Conservation (phyloP, 73 alveolate species). For the Tetrahymena borealis region DNA sequence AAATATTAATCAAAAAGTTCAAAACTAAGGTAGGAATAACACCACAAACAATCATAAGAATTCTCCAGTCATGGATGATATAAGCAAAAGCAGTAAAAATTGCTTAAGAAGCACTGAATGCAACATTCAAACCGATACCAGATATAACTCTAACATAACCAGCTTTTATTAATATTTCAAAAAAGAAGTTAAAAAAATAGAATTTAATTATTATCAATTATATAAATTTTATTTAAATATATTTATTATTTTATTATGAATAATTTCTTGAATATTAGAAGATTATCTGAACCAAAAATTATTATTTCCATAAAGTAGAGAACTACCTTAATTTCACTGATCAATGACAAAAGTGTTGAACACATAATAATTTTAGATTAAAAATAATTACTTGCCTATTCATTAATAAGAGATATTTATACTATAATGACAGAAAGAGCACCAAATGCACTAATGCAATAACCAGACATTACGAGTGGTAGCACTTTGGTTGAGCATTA, state of each 20-base stretch:
- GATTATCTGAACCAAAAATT: too few relatives aligned
- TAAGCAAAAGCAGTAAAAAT: background rate
- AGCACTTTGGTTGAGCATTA: background rate
- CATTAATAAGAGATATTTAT: background rate
- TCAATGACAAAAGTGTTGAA: too few relatives aligned
- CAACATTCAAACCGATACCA: background rate
- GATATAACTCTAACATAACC: background rate
- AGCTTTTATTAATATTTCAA: background rate
- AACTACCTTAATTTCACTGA: too few relatives aligned
- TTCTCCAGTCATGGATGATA: background rate
- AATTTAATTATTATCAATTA: too few relatives aligned
- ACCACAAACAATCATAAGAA: background rate
- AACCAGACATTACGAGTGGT: background rate
- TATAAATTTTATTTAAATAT: too few relatives aligned
- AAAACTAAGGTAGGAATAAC: background rate
- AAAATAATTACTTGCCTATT: background rate
- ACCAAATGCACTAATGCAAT: background rate
- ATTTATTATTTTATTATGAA: too few relatives aligned
- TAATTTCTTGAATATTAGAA: too few relatives aligned
- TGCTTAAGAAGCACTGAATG: background rate
- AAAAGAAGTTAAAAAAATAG: too few relatives aligned
- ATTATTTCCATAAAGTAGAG: too few relatives aligned
- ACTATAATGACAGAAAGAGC: background rate
- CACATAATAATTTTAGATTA: background rate
- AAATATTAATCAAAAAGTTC: background rate